phyloP scores from a whole-genome alignment of 257 asterid genomes.

The Mitragyna speciosa region DNA sequence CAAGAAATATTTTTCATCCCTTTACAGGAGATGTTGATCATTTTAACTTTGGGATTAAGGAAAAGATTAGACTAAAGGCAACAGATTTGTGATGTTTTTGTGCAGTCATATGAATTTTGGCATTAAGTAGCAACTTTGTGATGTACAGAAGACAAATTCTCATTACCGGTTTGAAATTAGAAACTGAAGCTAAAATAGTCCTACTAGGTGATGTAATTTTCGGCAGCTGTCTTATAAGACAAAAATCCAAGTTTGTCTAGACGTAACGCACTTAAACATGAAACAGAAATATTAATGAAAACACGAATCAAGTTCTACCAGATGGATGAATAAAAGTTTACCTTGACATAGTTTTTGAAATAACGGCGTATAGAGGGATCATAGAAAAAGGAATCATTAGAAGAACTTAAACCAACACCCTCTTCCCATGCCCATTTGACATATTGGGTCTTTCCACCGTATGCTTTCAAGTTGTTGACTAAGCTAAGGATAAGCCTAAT shows the following conservation, averaged over 20 bases:
- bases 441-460: slow-evolving; percentile 94
- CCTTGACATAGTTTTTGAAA: slow-evolving; percentile 88
- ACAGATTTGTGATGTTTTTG: background rate
- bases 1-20: background rate
- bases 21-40: background rate
- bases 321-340: slow-evolving; percentile 28
- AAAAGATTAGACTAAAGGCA: background rate
- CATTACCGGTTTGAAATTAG: slow-evolving; percentile 7
- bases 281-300: background rate
- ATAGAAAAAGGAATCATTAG: slow-evolving; percentile 94
- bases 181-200: background rate
- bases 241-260: slow-evolving; percentile 9
- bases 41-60: background rate
- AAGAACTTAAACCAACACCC: slow-evolving; percentile 88
- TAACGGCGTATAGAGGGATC: slow-evolving; percentile 89
- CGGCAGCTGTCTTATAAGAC: slow-evolving; percentile 19
- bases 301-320: background rate
- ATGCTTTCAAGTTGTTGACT: slow-evolving; percentile 95
- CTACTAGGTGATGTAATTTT: background rate
- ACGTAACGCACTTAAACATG: background rate
- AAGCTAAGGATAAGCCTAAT: slow-evolving; percentile 73
- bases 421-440: slow-evolving; percentile 99
- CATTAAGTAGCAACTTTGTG: background rate
- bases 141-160: slow-evolving; percentile 5
- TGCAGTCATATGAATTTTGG: background rate